These are phyloP conservation scores for Aspergillus thermomutatus DNA, from an alignment of 2,329 filamentous ascomycete species.

Conservation along the genomic window DNA sequence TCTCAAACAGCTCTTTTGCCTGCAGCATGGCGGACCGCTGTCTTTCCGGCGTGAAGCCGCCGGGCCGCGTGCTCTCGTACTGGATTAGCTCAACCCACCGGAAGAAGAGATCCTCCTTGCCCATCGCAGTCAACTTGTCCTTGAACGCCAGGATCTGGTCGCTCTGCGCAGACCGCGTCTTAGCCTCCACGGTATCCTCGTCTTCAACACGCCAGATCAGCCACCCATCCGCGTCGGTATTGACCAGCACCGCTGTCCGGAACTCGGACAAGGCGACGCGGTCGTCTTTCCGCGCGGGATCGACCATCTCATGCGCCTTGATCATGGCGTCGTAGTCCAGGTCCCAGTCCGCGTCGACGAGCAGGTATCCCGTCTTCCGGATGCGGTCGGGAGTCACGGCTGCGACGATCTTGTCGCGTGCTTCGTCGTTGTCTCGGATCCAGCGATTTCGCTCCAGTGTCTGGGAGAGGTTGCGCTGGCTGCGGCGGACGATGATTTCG, in stretches of 20 bases:
- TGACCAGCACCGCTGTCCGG: slow-evolving; percentile 65
- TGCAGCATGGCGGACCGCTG: slow-evolving; percentile 70
- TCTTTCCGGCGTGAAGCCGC: slow-evolving; percentile 71
- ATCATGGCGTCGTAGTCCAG: slow-evolving; percentile 83
- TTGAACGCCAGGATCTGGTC: slow-evolving; percentile 78
- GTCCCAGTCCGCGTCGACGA: slow-evolving; percentile 83
- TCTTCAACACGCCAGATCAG: slow-evolving; percentile 60
- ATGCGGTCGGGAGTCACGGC: slow-evolving; percentile 68
- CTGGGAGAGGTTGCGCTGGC: slow-evolving; percentile 65
- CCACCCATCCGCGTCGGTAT: slow-evolving; percentile 68
- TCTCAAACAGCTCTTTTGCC: slow-evolving; percentile 71
- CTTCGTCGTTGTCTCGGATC: slow-evolving; percentile 51
- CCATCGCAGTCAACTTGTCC: slow-evolving; percentile 68
- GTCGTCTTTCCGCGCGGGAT: slow-evolving; percentile 36
- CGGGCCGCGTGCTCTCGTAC: slow-evolving; percentile 75
- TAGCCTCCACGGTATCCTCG: slow-evolving; percentile 46
- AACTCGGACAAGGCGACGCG: slow-evolving; percentile 61
- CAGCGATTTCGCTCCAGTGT: slow-evolving; percentile 49
- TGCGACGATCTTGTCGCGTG: slow-evolving; percentile 57
- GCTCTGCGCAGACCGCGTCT: slow-evolving; percentile 34
- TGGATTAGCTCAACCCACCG: slow-evolving; percentile 91
- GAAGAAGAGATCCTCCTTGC: slow-evolving; percentile 87
- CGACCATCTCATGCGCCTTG: slow-evolving; percentile 65
- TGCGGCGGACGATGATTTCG: slow-evolving; percentile 79
- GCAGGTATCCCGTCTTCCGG: slow-evolving; percentile 80